Conservation (phyloP, 768 basidiomycete species). For the Phaffia tasmanica region DNA sequence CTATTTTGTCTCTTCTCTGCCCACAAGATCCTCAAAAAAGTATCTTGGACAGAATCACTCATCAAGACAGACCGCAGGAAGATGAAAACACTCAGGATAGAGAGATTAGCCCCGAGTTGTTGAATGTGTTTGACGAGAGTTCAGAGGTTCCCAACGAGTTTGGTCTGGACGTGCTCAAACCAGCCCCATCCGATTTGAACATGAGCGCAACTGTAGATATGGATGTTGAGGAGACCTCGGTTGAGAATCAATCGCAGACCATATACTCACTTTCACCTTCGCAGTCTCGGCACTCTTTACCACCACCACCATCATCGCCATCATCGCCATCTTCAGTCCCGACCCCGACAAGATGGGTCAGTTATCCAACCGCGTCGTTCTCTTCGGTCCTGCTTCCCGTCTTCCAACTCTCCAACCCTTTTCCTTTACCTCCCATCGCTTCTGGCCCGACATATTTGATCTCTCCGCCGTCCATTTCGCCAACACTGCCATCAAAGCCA, state of each 20-base stretch:
- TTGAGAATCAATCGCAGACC: constrained; percentile 10
- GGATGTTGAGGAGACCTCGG: too few relatives aligned
- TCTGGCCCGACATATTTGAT: not conserved
- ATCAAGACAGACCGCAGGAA: not conserved
- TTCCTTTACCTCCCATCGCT: constrained; percentile 30
- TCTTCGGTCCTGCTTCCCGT: constrained; percentile 48
- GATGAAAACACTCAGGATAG: not conserved
- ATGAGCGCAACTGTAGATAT: not conserved
- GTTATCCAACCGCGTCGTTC: constrained; percentile 53
- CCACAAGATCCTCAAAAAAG: constrained; percentile 47
- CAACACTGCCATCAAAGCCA: too few relatives aligned
- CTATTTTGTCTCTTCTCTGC: constrained; percentile 28
- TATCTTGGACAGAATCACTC: constrained; percentile 44
- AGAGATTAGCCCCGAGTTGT: constrained; percentile 29
- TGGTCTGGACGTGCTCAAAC: constrained; percentile 34
- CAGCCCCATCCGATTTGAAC: constrained; percentile 2
- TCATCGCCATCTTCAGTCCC: not conserved
- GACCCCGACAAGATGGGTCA: constrained; percentile 48
- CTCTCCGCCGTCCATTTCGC: too few relatives aligned
- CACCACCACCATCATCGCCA: constrained; percentile 1
- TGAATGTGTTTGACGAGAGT: too few relatives aligned
- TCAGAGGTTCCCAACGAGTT: too few relatives aligned
- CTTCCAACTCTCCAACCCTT: constrained; percentile 43
- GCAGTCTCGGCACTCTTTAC: constrained; percentile 13
- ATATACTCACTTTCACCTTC: not conserved